Evolutionary conservation across 352 stramenopile species (phyloP).

Genomic region (Phytophthora pini): DNA sequence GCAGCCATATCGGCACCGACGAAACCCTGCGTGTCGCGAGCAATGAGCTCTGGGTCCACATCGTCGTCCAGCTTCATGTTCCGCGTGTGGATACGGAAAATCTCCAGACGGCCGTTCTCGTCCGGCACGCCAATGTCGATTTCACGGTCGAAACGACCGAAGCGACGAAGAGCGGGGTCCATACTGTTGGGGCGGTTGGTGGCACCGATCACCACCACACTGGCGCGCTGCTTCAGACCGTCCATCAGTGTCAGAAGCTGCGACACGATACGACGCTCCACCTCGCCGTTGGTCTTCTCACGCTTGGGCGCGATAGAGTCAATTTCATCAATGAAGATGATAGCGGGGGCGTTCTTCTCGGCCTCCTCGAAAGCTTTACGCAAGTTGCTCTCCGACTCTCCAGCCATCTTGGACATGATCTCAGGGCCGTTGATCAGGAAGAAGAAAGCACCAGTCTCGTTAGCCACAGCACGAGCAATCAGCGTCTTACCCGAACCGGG

Average conservation of each 20-base stretch:
- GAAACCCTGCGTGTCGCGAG: conserved; percentile 99
- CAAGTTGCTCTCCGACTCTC: conserved; percentile 93
- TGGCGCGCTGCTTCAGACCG: conserved; percentile 92
- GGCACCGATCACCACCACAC: conserved; percentile 98
- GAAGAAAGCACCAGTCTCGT: conserved; percentile 99
- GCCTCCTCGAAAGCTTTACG: conserved; percentile 99
- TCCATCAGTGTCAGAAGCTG: conserved; percentile 99
- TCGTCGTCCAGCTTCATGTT: conserved; percentile 99
- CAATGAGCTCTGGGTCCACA: conserved; percentile 98
- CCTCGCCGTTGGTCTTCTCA: conserved; percentile 99
- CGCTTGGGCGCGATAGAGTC: conserved; percentile 98
- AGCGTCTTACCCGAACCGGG: conserved; percentile 99
- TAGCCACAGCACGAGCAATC: conserved; percentile 98
- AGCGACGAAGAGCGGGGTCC: conserved; percentile 97
- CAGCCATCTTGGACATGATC: conserved; percentile 99
- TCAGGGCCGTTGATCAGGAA: conserved; percentile 99
- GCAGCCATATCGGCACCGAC: conserved; percentile 99
- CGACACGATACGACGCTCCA: conserved; percentile 98
- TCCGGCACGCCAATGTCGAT: conserved; percentile 99
- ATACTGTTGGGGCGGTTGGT: conserved; percentile 99
- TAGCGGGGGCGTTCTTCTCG: conserved; percentile 99
- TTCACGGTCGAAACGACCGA: conserved; percentile 99
- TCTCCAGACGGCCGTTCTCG: conserved; percentile 98
- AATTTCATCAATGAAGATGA: conserved; percentile 99
- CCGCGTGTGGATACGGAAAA: conserved; percentile 99